Base-by-base conservation (phyloP, 23 red algal genomes). In the Gracilariopsis chorda region DNA sequence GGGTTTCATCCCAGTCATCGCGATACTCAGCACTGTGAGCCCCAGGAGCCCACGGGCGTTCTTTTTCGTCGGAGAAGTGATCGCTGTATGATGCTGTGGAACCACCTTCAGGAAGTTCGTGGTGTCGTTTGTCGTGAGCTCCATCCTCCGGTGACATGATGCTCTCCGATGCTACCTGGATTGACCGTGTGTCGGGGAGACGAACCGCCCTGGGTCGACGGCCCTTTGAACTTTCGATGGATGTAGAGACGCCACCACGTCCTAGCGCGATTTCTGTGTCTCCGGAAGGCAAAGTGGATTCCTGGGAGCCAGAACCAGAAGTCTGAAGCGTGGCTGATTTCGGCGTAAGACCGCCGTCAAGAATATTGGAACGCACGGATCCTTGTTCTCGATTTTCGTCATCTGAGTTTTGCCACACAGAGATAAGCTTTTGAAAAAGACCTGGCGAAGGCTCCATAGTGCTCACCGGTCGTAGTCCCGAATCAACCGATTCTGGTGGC, bases 381-480 rank as follows among this genome's bases (percentile, higher is more conserved):
- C 65, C 82, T 4, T 51, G 80, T 37, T 51, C 45, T 55, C 82
- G 46, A 0, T 62, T 43, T 2, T 87, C 62, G 20, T 87, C 82
- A 52, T 87, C 82, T 29, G 82, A 47, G 43, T 37, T 87, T 70
- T 87, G 82, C 82, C 82, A 87, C 25, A 87, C 82, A 29, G 82
- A 70, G 17, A 87, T 87, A 17, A 87, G 20, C 28, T 87, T 87
- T 47, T 87, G 82, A 62, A 87, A 87, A 20, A 87, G 63, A n/a
- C 63, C 82, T 7, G 65, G 60, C 2, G 82, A 87, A 4, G 82
- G 82, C 29, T 87, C 82, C 82, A 87, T 87, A 28, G 82, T 87
- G 41, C 82, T 87, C 17, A 87, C 61, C 35, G 82, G 82, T 12
- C 82, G 78, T 43, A 23, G 27, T 59, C 59, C 78, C n/a, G 35